Base-by-base conservation (phyloP, 2,329 filamentous ascomycete species). In the Epichloe coenophiala region DNA sequence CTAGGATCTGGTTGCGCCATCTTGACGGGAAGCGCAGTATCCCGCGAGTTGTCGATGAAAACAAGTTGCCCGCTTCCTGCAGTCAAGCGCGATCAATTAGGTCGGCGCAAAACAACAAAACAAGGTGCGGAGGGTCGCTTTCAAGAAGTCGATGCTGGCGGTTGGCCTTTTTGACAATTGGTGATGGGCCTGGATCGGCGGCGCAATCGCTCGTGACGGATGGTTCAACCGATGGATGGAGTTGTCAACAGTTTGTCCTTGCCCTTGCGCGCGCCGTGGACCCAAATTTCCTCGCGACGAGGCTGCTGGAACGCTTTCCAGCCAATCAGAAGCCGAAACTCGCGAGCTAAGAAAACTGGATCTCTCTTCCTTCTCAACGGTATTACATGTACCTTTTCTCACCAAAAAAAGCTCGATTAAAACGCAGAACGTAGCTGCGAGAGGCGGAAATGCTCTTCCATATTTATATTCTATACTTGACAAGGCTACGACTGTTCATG, bases 1-100 rank as follows among this genome's bases (percentile, higher is more conserved):
- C 68, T 71, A 45, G 68, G 68, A 56, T 71, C 68, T 46, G 61
- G 61, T 59, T 68, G 65, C 59, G 68, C 66, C 68, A 70, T 70
- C 53, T 39, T 65, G 56, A 48, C 43, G 46, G 45, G 39, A 46
- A 38, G 42, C 41, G 40, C 51, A 48, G 51, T 31, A 13, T 50
- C 42, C 35, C 39, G 42, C 37, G 44, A 33, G 37, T 19, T 33
- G 19, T 36, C 15, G 44, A 35, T 19, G n/a, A 33, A 19, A 8
- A 31, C 17, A 4, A 43, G 19, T 39, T n/a, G 23, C 15, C 17
- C 38, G 38, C 38, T 39, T 48, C 19, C 35, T 35, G 39, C 38
- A 48, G 33, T 7, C 7, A 15, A 33, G 38, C 46, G 39, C 39
- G 31, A 48, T 42, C 31, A 13, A 48, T 43, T 15, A 13, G 23